Evolutionary conservation across 164 flowering plant species (phyloP), one percentile per base, ranked within the genome.

Genomic region (Umbellularia californica): DNA sequence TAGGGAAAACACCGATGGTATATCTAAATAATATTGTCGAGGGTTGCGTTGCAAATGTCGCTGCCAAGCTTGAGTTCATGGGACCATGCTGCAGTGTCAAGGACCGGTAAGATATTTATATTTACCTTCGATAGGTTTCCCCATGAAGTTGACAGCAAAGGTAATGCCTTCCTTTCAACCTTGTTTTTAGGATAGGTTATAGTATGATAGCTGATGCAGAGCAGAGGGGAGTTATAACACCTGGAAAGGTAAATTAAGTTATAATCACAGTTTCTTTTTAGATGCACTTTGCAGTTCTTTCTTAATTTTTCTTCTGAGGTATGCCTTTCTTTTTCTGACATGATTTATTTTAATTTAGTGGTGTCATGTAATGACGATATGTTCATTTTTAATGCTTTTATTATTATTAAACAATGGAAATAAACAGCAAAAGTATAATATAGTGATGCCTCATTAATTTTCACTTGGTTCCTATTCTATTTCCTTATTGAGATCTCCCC

Each of bases 21-120:
- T 95, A 90, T 87, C 87, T 95, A 81, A 95, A 95, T 69, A 87
- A 79, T 51, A 84, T 93, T 30, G 92, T 83, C 2, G 81, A 89
- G 74, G 98, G 93, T 10, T 85, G 82, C 69, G 88, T 84, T 79
- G 99, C 99, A 69, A 90, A 84, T 70, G 87, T 95, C 75, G 95
- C 95, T 79, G 99, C 97, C 69, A 95, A 95, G 88, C 96, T 95
- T 75, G 99, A 95, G 86, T 90, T 88, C 69, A 95, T 93, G 98
- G 98, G 92, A 82, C 99, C 98, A 63, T 94, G 98, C 76, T 86
- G 94, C 80, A 94, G 98, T 84, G 98, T 95, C 70, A 95, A 95
- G 82, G 98, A 95, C 81, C 91, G 98, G 98, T 91, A 72, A 76
- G 78, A 71, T 68, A 50, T 67, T 4, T 13, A 27, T 20, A n/a